Evolutionary conservation across 805 yeast genomes (phyloP), one percentile per base, ranked within the genome.

Genomic region (Metschnikowia aberdeeniae): DNA sequence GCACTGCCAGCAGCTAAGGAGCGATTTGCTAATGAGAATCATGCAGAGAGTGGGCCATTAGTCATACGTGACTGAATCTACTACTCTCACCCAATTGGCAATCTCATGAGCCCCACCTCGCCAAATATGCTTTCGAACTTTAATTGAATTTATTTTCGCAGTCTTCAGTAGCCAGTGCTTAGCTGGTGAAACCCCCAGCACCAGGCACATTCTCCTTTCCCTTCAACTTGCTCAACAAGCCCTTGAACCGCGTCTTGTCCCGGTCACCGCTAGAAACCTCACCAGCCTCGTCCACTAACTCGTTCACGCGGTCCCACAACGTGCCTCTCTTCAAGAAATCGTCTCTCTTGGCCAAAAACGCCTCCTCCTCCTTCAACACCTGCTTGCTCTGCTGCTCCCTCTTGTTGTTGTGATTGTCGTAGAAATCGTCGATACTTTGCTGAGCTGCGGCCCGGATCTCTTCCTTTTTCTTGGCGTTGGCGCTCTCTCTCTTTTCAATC

Each of bases 341-440:
- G 62, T 89, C 96, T 62, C 93, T 82, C 58, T 84, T 81, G 45
- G 76, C 79, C 50, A 86, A 62, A 61, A 84, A 89, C 49, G 78
- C 80, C 53, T 78, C 81, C 55, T 88, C 87, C 55, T 85, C 93
- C 42, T 72, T 70, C 61, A 75, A 73, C 10, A 86, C 83, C 47
- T 77, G 75, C 49, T 78, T 82, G 45, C 82, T 69, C 42, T 81
- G 78, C 53, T 77, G 77, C 43, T 88, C 92, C 65, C 82, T 85
- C 71, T 90, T 90, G 60, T 76, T 73, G 69, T 88, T 89, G 74
- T 92, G 92, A 60, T 83, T 84, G 57, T 88, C 96, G 66, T 92
- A 92, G 65, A 92, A 92, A 52, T 86, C 96, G 63, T 92, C 97
- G 59, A 89, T 80, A 43, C 89, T 82, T 62, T 82, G 81, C 59